phyloP scores from a whole-genome alignment of 345 rosid species.

The Pugionium dolabratum region DNA sequence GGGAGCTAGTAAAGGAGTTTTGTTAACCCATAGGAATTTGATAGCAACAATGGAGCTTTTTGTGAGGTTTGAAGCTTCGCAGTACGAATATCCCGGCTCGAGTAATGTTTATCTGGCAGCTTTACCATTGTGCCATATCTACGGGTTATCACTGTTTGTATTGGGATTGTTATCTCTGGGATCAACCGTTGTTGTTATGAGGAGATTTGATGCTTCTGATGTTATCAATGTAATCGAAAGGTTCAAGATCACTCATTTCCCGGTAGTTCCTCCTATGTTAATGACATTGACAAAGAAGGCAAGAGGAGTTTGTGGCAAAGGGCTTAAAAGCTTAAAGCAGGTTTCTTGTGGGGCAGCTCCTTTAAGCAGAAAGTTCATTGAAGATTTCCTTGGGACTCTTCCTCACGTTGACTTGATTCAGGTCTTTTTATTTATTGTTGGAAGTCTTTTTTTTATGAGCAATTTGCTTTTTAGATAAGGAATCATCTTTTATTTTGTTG shows the following conservation, averaged over 20 bases:
- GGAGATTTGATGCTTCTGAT: conserved; percentile 55
- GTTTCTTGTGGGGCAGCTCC: conserved; percentile 91
- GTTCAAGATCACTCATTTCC: conserved; percentile 69
- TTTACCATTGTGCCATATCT: conserved; percentile 78
- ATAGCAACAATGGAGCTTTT: conserved; percentile 73
- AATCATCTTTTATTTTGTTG: conserved; percentile 5
- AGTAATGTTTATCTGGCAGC: conserved; percentile 65
- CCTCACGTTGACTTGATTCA: conserved; percentile 80
- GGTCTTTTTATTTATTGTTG: conserved; percentile 42
- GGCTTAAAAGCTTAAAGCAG: conserved; percentile 70
- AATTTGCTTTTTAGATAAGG: not conserved
- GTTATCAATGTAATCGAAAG: conserved; percentile 49
- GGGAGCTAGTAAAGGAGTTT: conserved; percentile 74
- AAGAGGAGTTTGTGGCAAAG: conserved; percentile 39
- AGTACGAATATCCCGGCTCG: conserved; percentile 49
- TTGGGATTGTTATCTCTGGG: conserved; percentile 69
- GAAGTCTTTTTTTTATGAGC: not conserved
- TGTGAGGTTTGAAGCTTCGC: conserved; percentile 77
- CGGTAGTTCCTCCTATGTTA: conserved; percentile 77
- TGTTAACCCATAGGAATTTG: conserved; percentile 68
- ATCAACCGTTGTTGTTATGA: conserved; percentile 68
- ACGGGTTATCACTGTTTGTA: conserved; percentile 67
- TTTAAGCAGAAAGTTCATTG: conserved; percentile 48
- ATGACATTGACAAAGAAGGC: conserved; percentile 50
- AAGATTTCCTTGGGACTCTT: conserved; percentile 53